These are phyloP conservation scores for Russula abietina DNA, from an alignment of 768 basidiomycete species.

Conservation along the genomic window DNA sequence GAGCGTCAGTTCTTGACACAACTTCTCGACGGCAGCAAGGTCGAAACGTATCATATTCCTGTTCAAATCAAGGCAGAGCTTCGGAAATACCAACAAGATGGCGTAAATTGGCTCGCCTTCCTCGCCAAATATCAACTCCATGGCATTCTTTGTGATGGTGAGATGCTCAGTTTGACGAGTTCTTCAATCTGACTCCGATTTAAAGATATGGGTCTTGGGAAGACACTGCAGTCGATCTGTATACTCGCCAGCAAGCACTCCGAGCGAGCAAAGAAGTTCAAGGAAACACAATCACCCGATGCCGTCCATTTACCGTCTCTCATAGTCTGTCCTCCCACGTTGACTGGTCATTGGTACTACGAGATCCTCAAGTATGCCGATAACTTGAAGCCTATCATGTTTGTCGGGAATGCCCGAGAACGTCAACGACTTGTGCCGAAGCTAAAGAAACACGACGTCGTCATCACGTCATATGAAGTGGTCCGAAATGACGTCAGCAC, in stretches of 20 bases:
- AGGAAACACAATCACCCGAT: constrained; percentile 63
- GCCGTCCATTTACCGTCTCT: constrained; percentile 85
- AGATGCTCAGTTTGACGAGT: constrained; percentile 25
- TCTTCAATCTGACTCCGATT: constrained; percentile 12
- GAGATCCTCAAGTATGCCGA: constrained; percentile 91
- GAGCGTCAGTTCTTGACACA: constrained; percentile 92
- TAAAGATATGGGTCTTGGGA: constrained; percentile 97
- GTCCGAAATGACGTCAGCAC: constrained; percentile 88
- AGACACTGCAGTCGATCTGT: constrained; percentile 96
- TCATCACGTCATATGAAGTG: constrained; percentile 96
- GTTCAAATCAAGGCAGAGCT: constrained; percentile 88
- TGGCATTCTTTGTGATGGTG: constrained; percentile 96
- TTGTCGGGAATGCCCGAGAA: constrained; percentile 83
- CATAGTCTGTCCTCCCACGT: constrained; percentile 93
- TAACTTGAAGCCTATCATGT: constrained; percentile 77
- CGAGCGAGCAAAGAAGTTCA: constrained; percentile 69
- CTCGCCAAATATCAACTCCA: constrained; percentile 96
- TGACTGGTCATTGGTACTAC: constrained; percentile 99
- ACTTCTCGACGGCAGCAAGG: constrained; percentile 90
- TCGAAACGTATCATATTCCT: constrained; percentile 83
- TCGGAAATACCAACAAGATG: constrained; percentile 96
- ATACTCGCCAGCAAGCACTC: constrained; percentile 91
- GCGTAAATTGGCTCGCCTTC: constrained; percentile 98
- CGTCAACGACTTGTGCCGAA: constrained; percentile 61
- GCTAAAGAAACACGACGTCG: constrained; percentile 72